Evolutionary conservation across 371 early-diverging fungal genomes (phyloP), one percentile per base, ranked within the genome.

Genomic region (Rhizomucor pusillus): DNA sequence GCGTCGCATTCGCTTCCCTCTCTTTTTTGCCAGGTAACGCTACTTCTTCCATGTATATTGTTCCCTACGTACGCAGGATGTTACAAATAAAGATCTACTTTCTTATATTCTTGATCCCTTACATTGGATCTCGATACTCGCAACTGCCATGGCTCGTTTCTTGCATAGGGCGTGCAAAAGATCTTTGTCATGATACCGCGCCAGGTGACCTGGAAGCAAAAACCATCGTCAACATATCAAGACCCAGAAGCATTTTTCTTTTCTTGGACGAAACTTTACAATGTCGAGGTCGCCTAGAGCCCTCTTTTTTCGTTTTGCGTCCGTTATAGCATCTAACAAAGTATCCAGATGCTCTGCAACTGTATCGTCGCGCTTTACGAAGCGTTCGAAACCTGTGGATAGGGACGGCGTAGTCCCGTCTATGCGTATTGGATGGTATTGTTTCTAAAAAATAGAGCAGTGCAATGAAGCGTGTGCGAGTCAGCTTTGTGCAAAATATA

Each of bases 121-220:
- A 85, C 89, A 23, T 90, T 84, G 65, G 75, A 78, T 36, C 78
- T 69, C 0, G 91, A 90, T 0, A 87, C 91, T 5, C 90, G 79
- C 22, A 97, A 69, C 49, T 89, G 85, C 90, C 93, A 95, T 2
- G 79, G 71, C 5, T 92, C 92, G 36, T 84, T 85, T 25, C 67
- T 49, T 5, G 81, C 54, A 64, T 88, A 94, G 12, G 94, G 95
- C 0, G 91, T 86, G 50, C 80, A 80, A 52, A 92, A 64, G 7
- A 97, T 71, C 57, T 90, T 89, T 34, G 94, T 94, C 63, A 95
- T 81, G 55, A 95, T 89, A 9, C 97, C 97, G 24, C 97, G 76
- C 79, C 75, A 78, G 22, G 79, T 78, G 6, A 77, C 53, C 77
- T 76, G 22, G 41, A 23, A 23, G 47, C 40, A 50, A 18, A 11